These are phyloP conservation scores for Clarkia xantiana DNA, from an alignment of 345 rosid species.

Conservation along the genomic window DNA sequence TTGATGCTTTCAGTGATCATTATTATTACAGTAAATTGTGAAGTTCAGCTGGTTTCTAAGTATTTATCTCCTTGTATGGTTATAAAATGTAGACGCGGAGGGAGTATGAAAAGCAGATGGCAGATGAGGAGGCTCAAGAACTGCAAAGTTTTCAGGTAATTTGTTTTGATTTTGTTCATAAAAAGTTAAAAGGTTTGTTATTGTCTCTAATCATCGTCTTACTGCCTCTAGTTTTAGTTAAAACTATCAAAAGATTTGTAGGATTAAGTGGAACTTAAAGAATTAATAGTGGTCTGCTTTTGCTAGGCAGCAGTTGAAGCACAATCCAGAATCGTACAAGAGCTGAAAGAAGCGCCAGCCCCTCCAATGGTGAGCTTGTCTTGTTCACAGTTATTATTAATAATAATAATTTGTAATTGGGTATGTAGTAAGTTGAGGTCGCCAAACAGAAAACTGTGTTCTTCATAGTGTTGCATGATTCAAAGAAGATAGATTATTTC, in stretches of 20 bases:
- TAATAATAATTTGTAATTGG: no score
- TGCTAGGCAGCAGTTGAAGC: constrained; percentile 84
- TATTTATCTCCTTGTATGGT: constrained; percentile 6
- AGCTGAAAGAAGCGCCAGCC: constrained; percentile 42
- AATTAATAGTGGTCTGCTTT: not conserved
- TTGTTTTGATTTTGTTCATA: not conserved
- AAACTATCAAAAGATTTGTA: no score
- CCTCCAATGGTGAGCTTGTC: constrained; percentile 34
- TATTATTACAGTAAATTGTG: not conserved
- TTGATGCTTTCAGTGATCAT: no score
- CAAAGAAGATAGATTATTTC: not conserved
- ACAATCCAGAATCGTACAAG: constrained; percentile 34
- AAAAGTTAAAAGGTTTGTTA: no score
- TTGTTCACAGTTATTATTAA: no score
- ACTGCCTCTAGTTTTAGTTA: no score
- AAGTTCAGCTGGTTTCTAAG: not conserved
- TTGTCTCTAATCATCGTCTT: no score
- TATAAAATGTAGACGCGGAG: constrained; percentile 45
- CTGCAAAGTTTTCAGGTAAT: constrained; percentile 75
- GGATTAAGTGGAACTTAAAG: no score
- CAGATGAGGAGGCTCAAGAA: constrained; percentile 60
- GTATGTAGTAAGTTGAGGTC: no score
- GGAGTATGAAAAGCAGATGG: constrained; percentile 56
- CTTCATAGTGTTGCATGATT: no score
- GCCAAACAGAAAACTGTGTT: no score